Conservation (phyloP, 768 basidiomycete genomes). For the Suillus subaureus region DNA sequence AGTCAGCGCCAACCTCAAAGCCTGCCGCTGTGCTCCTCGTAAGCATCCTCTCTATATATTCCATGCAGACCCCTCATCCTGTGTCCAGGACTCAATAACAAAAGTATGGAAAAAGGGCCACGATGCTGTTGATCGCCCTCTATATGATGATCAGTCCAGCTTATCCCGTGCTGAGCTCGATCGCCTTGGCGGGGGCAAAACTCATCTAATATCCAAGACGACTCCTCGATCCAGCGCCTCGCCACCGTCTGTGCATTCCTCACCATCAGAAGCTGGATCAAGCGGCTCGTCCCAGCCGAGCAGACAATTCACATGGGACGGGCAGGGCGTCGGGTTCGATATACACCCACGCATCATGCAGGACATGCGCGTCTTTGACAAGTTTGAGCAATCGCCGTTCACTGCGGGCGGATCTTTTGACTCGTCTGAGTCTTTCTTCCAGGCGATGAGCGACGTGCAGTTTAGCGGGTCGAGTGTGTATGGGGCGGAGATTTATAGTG, state of each 20-base stretch:
- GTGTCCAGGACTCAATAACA: conserved; percentile 41
- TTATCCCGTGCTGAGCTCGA: conserved; percentile 52
- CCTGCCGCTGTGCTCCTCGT: conserved; percentile 51
- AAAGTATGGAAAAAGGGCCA: conserved; percentile 47
- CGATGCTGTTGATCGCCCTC: conserved; percentile 37
- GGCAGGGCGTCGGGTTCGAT: conserved; percentile 11
- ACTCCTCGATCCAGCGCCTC: conserved; percentile 9
- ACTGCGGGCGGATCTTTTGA: conserved; percentile 26
- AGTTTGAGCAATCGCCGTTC: conserved; percentile 28
- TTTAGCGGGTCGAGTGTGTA: conserved; percentile 21
- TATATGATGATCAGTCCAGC: conserved; percentile 22
- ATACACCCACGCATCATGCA: conserved; percentile 46
- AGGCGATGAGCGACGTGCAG: conserved; percentile 35
- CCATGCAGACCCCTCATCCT: conserved; percentile 1
- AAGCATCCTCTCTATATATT: conserved; percentile 16
- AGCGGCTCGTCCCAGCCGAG: conserved; percentile 17
- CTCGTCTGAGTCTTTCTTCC: conserved; percentile 31
- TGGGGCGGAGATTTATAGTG: conserved; percentile 17
- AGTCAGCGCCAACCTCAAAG: conserved; percentile 46
- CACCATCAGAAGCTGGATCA: conserved; percentile 18
- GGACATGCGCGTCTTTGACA: conserved; percentile 51
- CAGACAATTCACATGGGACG: conserved; percentile 6
- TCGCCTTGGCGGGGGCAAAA: conserved; percentile 54
- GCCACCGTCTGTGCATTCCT: conserved; percentile 9
- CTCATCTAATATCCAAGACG: conserved; percentile 40